Conservation (phyloP, 2,329 filamentous ascomycete genomes). For the Geosmithia morbida region DNA sequence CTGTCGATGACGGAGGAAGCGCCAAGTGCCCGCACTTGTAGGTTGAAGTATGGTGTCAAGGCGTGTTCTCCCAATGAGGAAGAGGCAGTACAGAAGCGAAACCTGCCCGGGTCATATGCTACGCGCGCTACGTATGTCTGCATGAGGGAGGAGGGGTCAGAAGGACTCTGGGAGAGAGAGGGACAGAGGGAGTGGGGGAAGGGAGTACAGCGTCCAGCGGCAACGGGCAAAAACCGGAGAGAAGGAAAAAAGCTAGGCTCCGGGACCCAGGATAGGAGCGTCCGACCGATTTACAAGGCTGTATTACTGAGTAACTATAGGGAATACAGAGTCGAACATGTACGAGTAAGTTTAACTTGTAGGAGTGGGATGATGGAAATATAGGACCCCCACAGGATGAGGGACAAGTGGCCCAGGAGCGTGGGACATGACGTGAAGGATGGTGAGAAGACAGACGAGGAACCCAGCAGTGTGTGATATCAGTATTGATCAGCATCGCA, state of each 20-base stretch:
- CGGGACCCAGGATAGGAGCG: too few relatives aligned
- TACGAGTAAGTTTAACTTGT: background rate
- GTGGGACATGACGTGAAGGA: conserved; percentile 2
- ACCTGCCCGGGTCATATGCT: background rate
- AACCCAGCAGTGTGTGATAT: background rate
- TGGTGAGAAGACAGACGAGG: background rate
- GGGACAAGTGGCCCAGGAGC: conserved; percentile 1
- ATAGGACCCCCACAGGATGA: conserved; percentile 3
- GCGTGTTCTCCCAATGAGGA: background rate
- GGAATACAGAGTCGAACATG: too few relatives aligned
- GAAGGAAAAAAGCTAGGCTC: too few relatives aligned
- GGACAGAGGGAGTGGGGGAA: too few relatives aligned
- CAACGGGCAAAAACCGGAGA: background rate
- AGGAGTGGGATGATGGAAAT: conserved; percentile 2
- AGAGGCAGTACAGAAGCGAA: background rate
- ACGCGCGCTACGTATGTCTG: background rate
- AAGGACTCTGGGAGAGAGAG: background rate
- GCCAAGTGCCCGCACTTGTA: background rate
- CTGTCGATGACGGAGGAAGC: background rate
- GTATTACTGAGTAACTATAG: too few relatives aligned
- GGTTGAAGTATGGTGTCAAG: background rate
- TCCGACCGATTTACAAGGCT: too few relatives aligned
- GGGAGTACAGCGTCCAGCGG: background rate
- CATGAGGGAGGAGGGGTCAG: background rate
- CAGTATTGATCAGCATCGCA: background rate